phyloP scores from a whole-genome alignment of 2,329 filamentous ascomycete genomes.

The Aspergillus melleus region DNA sequence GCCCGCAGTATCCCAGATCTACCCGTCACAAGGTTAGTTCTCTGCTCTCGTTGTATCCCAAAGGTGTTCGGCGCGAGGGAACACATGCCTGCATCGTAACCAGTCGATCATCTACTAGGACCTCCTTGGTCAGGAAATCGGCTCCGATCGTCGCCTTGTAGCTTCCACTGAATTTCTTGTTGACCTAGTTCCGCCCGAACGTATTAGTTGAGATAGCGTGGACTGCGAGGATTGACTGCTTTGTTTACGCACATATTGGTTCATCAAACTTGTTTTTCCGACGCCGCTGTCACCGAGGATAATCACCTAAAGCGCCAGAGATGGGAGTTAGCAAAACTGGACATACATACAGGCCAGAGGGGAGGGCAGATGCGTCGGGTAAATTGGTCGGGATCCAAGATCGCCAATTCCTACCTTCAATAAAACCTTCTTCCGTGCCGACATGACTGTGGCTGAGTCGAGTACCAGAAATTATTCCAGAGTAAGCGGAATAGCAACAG shows the following conservation, averaged over 20 bases:
- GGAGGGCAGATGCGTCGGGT: conserved; percentile 1
- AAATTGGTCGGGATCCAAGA: no score
- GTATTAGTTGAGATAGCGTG: conserved; percentile 16
- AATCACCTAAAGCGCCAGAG: conserved; percentile 75
- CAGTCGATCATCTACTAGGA: conserved; percentile 92
- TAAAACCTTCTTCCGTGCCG: conserved; percentile 85
- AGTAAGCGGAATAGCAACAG: neutral
- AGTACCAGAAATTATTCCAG: conserved; percentile 2
- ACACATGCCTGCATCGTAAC: conserved; percentile 90
- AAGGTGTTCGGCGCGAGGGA: neutral
- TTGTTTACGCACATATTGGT: conserved; percentile 92
- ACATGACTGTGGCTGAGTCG: conserved; percentile 52
- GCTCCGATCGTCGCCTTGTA: conserved; percentile 99
- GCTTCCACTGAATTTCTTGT: conserved; percentile 99
- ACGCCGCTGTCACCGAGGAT: conserved; percentile 99
- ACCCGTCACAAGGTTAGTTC: conserved; percentile 10
- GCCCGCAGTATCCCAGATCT: conserved; percentile 98
- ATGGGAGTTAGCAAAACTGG: neutral
- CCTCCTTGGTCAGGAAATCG: conserved; percentile 97
- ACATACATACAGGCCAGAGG: neutral
- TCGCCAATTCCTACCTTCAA: conserved; percentile 64
- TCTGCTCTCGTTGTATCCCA: neutral
- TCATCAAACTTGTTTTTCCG: conserved; percentile 99
- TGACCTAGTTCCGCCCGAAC: conserved; percentile 65
- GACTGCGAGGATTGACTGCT: neutral